Percentiles rank a stretch among this genome's conserved stretches.
Evolutionary conservation across 306 rosid species (phyloP).

Genomic region (Sindora glabra): DNA sequence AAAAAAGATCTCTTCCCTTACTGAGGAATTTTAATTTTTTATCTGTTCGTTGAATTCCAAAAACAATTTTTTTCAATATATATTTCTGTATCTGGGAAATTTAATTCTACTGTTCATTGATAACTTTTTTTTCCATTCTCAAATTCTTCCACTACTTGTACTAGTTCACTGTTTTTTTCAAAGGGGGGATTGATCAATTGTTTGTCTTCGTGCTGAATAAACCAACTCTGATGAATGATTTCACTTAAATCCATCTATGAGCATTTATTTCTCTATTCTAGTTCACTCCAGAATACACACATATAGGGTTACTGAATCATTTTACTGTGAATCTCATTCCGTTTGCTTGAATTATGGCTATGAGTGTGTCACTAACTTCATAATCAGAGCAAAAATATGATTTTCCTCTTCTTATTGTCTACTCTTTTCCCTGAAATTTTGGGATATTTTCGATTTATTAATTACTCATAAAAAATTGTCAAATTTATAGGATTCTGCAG

Average conservation of each 20-base stretch:
- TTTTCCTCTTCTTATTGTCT: too few species aligned
- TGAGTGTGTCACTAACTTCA: too few species aligned
- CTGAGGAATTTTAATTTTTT: too few species aligned
- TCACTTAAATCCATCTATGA: neutral
- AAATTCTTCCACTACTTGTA: neutral
- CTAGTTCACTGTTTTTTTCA: neutral
- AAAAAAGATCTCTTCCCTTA: neutral
- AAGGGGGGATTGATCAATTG: neutral
- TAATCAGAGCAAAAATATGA: too few species aligned
- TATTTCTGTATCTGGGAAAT: too few species aligned
- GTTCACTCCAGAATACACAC: neutral
- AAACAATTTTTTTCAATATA: neutral
- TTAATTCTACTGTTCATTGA: too few species aligned
- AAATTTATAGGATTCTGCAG: slow-evolving; percentile 48
- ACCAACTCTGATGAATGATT: neutral
- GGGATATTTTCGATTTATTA: neutral
- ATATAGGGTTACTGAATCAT: neutral
- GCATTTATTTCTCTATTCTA: neutral
- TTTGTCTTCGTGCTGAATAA: neutral
- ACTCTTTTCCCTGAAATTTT: too few species aligned
- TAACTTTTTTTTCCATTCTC: neutral
- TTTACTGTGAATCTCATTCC: neutral
- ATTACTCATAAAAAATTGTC: slow-evolving; percentile 11
- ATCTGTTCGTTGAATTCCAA: too few species aligned
- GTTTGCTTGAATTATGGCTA: too few species aligned